Conservation (phyloP, 129 eudicot genomes). For the Logfia minima region DNA sequence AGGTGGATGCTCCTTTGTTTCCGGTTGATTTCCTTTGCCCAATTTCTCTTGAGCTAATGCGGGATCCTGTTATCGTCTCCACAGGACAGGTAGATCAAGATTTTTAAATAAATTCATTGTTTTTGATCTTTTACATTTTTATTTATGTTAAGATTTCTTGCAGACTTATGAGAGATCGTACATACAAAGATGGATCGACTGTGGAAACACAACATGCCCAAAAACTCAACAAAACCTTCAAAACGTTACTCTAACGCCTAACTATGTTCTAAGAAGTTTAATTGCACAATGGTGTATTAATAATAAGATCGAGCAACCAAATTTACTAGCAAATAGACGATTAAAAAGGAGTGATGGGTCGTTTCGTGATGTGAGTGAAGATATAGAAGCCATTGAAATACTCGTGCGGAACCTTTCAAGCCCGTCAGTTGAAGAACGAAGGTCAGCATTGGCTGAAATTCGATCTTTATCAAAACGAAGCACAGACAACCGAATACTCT, state of each 20-base stretch:
- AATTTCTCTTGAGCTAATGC: slow-evolving; percentile 82
- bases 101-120: neutral
- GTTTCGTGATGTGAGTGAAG: slow-evolving; percentile 82
- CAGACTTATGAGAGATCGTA: slow-evolving; percentile 91
- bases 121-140: neutral
- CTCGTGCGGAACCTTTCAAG: slow-evolving; percentile 75
- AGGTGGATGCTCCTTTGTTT: slow-evolving; percentile 48
- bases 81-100: slow-evolving; percentile 74
- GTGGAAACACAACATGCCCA: slow-evolving; percentile 85
- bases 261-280: slow-evolving; percentile 68
- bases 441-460: slow-evolving; percentile 70
- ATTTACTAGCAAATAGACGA: slow-evolving; percentile 47
- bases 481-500: slow-evolving; percentile 78
- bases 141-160: slow-evolving; percentile 13
- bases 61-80: slow-evolving; percentile 88
- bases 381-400: slow-evolving; percentile 69
- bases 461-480: slow-evolving; percentile 88
- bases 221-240: slow-evolving; percentile 85
- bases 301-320: slow-evolving; percentile 65
- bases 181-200: slow-evolving; percentile 89
- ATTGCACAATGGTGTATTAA: slow-evolving; percentile 65
- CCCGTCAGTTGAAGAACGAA: slow-evolving; percentile 51
- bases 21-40: slow-evolving; percentile 91
- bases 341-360: slow-evolving; percentile 83
- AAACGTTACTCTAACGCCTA: slow-evolving; percentile 63